Evolutionary conservation across 1,284 basidiomycete genomes (phyloP).

Genomic region (Singerocomus inundabilis): DNA sequence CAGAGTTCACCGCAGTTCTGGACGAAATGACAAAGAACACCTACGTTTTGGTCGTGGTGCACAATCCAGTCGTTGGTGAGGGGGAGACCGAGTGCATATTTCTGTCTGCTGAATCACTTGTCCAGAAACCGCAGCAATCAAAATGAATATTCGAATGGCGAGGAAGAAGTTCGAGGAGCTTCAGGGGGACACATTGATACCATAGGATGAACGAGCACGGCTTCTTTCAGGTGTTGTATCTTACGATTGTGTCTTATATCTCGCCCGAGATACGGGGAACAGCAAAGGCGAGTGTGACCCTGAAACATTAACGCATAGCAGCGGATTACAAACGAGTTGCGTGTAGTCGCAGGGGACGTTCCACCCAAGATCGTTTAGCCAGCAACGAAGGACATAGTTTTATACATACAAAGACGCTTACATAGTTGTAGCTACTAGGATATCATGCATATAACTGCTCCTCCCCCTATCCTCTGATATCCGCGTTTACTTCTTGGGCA

Average conservation of each 20-base stretch:
- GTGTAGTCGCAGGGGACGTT: not conserved
- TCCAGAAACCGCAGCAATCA: conserved; percentile 79
- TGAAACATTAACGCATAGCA: not conserved
- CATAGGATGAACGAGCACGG: conserved; percentile 13
- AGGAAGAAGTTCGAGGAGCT: conserved; percentile 82
- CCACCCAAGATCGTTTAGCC: not conserved
- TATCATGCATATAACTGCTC: conserved; percentile 11
- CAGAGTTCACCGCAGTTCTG: conserved; percentile 88
- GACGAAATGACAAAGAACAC: conserved; percentile 95
- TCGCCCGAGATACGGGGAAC: not conserved
- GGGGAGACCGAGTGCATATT: not conserved
- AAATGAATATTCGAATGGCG: conserved; percentile 80
- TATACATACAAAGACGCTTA: not conserved
- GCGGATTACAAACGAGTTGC: not conserved
- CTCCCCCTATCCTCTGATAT: conserved; percentile 33
- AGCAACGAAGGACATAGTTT: not conserved
- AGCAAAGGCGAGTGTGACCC: not conserved
- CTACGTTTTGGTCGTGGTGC: conserved; percentile 87
- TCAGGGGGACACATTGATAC: conserved; percentile 54
- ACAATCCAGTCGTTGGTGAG: conserved; percentile 84
- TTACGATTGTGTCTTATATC: not conserved
- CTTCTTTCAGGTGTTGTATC: not conserved
- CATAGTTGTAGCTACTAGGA: conserved; percentile 9
- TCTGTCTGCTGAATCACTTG: not conserved
- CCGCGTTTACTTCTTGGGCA: conserved; percentile 48